phyloP scores from a whole-genome alignment of 1,139 yeast genomes.

The Neolecta irregularis region DNA sequence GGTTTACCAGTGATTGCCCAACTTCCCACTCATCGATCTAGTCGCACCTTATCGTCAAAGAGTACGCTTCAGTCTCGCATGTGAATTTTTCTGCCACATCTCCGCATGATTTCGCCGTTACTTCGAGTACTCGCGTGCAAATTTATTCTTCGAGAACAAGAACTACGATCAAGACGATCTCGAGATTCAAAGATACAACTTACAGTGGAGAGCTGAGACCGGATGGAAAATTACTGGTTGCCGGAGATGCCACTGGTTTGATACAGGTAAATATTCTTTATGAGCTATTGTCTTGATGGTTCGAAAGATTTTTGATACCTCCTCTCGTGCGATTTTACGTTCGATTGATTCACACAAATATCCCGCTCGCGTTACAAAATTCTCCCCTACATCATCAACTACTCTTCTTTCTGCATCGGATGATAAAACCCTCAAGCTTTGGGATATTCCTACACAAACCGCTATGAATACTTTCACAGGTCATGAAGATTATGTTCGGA shows the following conservation, averaged over 20 bases:
- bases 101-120: conserved; percentile 88
- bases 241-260: conserved; percentile 78
- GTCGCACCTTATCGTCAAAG: conserved; percentile 80
- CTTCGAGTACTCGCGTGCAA: conserved; percentile 83
- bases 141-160: conserved; percentile 84
- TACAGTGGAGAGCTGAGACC: conserved; percentile 68
- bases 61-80: conserved; percentile 80
- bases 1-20: conserved; percentile 8
- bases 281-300: background rate
- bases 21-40: conserved; percentile 3
- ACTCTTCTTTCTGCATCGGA: conserved; percentile 80
- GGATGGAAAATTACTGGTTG: conserved; percentile 71
- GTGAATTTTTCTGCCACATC: conserved; percentile 72
- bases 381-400: conserved; percentile 58
- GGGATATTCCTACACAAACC: conserved; percentile 65
- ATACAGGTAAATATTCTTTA: conserved; percentile 32
- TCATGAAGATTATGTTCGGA: conserved; percentile 78
- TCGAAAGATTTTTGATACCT: conserved; percentile 49
- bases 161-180: conserved; percentile 75
- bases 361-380: conserved; percentile 90
- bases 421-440: conserved; percentile 70
- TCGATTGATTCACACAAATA: conserved; percentile 68
- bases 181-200: conserved; percentile 83
- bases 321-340: conserved; percentile 64
- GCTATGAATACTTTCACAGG: conserved; percentile 57